Conservation (phyloP, 2,329 filamentous ascomycete species). For the Ceratocystis harringtonii region DNA sequence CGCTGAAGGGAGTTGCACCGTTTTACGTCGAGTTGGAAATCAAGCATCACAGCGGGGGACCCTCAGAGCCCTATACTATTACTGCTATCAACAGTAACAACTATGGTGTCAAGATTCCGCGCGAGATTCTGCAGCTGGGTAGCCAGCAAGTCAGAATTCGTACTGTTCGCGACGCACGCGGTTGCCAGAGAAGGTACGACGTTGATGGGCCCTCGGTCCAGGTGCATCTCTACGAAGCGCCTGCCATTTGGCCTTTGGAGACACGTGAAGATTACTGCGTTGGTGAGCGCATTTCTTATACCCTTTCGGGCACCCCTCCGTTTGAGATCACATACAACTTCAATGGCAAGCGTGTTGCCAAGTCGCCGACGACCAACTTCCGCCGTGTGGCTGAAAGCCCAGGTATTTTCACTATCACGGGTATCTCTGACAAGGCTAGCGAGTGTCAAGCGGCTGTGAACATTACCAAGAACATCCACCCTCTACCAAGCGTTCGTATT, state of each 20-base stretch:
- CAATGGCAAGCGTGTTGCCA: constrained; percentile 65
- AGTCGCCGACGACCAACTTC: constrained; percentile 67
- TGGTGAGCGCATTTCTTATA: constrained; percentile 85
- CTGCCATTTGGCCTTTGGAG: constrained; percentile 77
- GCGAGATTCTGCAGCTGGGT: constrained; percentile 72
- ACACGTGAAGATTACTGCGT: constrained; percentile 82
- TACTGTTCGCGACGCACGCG: constrained; percentile 72
- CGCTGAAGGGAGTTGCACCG: constrained; percentile 65
- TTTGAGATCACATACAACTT: constrained; percentile 92
- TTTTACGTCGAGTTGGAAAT: constrained; percentile 88
- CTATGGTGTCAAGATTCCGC: constrained; percentile 72
- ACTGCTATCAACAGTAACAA: constrained; percentile 60
- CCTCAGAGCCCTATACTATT: constrained; percentile 68
- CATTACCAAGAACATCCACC: constrained; percentile 72
- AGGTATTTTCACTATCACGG: constrained; percentile 75
- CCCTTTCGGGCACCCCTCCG: constrained; percentile 74
- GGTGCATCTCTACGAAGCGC: constrained; percentile 84
- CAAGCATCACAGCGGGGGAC: constrained; percentile 70
- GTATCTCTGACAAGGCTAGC: constrained; percentile 72
- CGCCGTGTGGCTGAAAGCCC: constrained; percentile 84
- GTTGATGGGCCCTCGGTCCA: constrained; percentile 61
- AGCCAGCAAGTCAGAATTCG: constrained; percentile 78
- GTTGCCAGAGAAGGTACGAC: constrained; percentile 68
- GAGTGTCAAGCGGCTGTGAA: constrained; percentile 71
- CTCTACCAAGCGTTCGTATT: constrained; percentile 80